These are phyloP conservation scores for Neonectria ditissima DNA, from an alignment of 2,329 filamentous ascomycete genomes.

Conservation along the genomic window DNA sequence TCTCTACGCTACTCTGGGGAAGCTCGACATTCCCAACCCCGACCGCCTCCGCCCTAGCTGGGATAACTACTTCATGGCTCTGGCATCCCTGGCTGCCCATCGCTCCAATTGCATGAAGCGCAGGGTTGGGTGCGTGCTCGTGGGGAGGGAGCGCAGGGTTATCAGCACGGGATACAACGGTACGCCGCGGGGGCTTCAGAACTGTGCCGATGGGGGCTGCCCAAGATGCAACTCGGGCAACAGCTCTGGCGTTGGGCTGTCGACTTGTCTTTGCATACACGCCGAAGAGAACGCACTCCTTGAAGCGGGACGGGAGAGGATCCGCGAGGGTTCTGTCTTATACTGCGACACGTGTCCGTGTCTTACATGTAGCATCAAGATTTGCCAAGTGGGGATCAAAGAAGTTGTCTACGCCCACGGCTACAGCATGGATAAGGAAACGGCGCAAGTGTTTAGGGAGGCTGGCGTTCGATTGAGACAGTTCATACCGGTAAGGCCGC, in stretches of 20 bases:
- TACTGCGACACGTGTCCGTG: constrained; percentile 98
- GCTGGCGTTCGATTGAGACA: constrained; percentile 88
- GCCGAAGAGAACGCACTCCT: constrained; percentile 97
- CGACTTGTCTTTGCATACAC: constrained; percentile 95
- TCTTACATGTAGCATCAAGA: constrained; percentile 98
- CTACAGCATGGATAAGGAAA: constrained; percentile 93
- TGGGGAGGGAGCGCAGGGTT: constrained; percentile 82
- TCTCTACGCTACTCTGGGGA: constrained; percentile 77
- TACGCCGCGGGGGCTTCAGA: constrained; percentile 87
- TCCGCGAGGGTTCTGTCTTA: constrained; percentile 82
- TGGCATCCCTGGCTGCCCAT: constrained; percentile 91
- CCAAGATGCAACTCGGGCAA: constrained; percentile 83
- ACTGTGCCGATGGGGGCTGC: constrained; percentile 95
- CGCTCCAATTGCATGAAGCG: constrained; percentile 99
- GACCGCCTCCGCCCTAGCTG: constrained; percentile 87
- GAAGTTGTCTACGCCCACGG: constrained; percentile 96
- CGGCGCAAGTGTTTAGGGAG: constrained; percentile 83
- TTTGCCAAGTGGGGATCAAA: constrained; percentile 93
- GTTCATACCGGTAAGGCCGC: constrained; percentile 79
- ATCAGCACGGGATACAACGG: constrained; percentile 98
- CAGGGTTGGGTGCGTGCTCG: constrained; percentile 92
- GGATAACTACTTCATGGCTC: constrained; percentile 98
- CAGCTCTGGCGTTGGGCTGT: constrained; percentile 76
- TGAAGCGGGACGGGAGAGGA: constrained; percentile 91
- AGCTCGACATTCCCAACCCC: constrained; percentile 81